Percentiles rank a stretch among this genome's conserved stretches.
Conservation (phyloP, 1,284 basidiomycete genomes). For the Moniliella sp. region DNA sequence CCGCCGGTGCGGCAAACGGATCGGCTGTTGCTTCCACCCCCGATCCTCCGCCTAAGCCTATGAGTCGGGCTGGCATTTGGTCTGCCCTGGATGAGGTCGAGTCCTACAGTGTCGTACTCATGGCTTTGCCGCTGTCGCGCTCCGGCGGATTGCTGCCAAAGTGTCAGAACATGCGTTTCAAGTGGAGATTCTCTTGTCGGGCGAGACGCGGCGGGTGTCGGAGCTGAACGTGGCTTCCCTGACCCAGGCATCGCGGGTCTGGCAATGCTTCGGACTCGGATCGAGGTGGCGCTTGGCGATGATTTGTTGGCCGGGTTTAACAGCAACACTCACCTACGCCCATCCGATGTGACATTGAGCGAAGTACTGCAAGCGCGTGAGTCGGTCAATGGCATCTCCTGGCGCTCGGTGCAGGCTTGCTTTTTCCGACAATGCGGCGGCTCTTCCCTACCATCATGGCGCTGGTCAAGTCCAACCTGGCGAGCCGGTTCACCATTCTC, state of each 20-base stretch:
- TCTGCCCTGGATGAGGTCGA: slow-evolving; percentile 42
- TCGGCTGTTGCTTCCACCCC: slow-evolving; percentile 4
- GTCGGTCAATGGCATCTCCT: not conserved
- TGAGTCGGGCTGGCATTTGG: slow-evolving; percentile 25
- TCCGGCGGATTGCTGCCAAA: not conserved
- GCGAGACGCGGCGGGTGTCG: slow-evolving; percentile 2
- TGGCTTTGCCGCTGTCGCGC: slow-evolving; percentile 2
- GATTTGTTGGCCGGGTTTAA: slow-evolving; percentile 1
- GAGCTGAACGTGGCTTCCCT: not conserved
- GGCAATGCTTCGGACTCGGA: not conserved
- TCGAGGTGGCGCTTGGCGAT: not conserved
- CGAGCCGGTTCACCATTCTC: slow-evolving; percentile 47
- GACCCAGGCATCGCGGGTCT: not conserved
- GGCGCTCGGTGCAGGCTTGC: not conserved
- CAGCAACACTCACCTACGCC: slow-evolving; percentile 4
- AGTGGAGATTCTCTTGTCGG: not conserved
- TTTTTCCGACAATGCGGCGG: not conserved
- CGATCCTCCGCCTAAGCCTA: slow-evolving; percentile 7
- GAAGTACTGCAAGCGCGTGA: not conserved
- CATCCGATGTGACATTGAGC: not conserved
- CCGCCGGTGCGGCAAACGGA: slow-evolving; percentile 9
- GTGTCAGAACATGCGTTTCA: not conserved
- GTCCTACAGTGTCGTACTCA: slow-evolving; percentile 53
- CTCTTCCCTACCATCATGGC: not conserved
- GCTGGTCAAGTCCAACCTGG: slow-evolving; percentile 33